Base-by-base conservation (phyloP, 768 basidiomycete species). In the Collybia mongolica region DNA sequence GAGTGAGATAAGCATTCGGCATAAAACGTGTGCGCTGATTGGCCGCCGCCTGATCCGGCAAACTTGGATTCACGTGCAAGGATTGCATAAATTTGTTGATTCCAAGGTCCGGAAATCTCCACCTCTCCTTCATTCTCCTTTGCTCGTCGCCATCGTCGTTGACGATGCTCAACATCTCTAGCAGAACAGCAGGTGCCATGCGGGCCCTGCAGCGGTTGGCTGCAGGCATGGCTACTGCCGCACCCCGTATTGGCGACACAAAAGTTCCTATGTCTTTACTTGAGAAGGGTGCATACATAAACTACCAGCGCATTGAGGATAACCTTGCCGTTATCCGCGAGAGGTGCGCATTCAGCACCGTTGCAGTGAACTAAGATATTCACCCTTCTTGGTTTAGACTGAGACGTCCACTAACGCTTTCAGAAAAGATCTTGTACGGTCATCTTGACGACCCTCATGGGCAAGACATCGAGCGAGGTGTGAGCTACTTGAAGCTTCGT, bases 301-400 rank as follows among this genome's bases (percentile, higher is more conserved):
- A 94, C 82, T 93, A 94, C 70, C 92, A 94, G 72, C 88, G 95
- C 51, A 98, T 98, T 67, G 95, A 98, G 76, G 94, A 98, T 70
- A 98, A 95, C 78, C 88, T 98, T 54, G 84, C 80, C 57, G 68
- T 96, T 65, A 83, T 98, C 50, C 87, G 93, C 59, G 76, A 84
- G 46, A 83, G 94, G 94, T 94, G 32, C 46, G 48, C 38, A 29
- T n/a, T 19, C 47, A 29, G 12, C 41, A 39, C 44, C 15, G 17
- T 18, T 23, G 26, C 12, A 8, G 11, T 20, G 11, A 12, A n/a
- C 9, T 36, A 39, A 14, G 51, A 18, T 17, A 15, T 35, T 46
- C 45, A 29, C 54, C 48, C 35, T n/a, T 22, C 52, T 38, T 51
- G 24, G 37, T 8, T 12, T 51, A 96, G 94, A 67, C 76, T 97